Evolutionary conservation across 768 basidiomycete genomes (phyloP).

Genomic region (Suillus plorans): DNA sequence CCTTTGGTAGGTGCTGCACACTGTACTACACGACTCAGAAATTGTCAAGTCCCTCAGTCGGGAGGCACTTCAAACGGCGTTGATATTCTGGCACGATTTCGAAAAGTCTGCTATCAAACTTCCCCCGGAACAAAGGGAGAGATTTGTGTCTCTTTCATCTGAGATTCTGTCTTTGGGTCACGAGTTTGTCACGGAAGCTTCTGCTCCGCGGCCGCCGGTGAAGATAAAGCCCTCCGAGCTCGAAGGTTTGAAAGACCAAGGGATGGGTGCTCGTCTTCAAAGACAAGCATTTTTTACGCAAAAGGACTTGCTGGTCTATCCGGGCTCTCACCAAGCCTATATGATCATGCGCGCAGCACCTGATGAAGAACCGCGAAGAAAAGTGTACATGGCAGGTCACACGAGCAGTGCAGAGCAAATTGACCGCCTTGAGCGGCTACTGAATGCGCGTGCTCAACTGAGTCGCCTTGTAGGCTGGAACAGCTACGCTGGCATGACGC

Average conservation of each 20-base stretch:
- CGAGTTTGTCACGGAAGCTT: conserved; percentile 73
- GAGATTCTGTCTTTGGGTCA: conserved; percentile 87
- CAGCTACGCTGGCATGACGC: conserved; percentile 84
- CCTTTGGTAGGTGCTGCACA: conserved; percentile 59
- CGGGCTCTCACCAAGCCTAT: conserved; percentile 86
- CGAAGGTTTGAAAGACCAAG: conserved; percentile 70
- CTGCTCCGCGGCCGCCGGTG: conserved; percentile 62
- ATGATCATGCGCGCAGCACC: conserved; percentile 92
- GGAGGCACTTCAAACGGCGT: conserved; percentile 83
- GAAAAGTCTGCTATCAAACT: conserved; percentile 95
- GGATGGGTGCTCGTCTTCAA: conserved; percentile 71
- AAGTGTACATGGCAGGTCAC: conserved; percentile 82
- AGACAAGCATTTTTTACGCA: conserved; percentile 77
- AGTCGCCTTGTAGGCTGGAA: conserved; percentile 82
- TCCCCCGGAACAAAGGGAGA: conserved; percentile 69
- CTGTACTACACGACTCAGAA: conserved; percentile 64
- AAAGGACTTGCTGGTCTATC: conserved; percentile 76
- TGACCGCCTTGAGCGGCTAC: conserved; percentile 69
- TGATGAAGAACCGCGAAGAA: conserved; percentile 75
- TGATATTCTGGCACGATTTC: conserved; percentile 96
- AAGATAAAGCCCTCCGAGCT: conserved; percentile 69
- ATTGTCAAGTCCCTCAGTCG: conserved; percentile 65
- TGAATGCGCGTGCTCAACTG: conserved; percentile 77
- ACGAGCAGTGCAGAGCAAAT: conserved; percentile 75
- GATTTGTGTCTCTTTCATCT: conserved; percentile 88